Conservation (phyloP, 805 yeast genomes). For the Ogataea thermomethanolica region DNA sequence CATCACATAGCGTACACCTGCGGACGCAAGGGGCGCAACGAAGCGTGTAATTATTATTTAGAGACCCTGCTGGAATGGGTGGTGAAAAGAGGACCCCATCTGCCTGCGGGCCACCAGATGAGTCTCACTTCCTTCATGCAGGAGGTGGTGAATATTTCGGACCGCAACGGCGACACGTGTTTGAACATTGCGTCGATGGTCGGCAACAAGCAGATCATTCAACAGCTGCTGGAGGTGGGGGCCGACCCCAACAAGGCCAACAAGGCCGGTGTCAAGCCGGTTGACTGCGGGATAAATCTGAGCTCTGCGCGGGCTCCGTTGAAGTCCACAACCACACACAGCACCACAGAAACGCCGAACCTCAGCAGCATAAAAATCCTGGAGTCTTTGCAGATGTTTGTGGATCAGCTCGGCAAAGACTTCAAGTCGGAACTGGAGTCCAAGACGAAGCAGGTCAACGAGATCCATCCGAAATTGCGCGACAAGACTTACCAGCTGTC, state of each 20-base stretch:
- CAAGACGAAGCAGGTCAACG: slow-evolving; percentile 50
- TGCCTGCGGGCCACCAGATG: slow-evolving; percentile 42
- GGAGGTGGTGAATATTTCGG: slow-evolving; percentile 81
- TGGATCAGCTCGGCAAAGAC: slow-evolving; percentile 51
- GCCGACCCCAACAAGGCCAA: slow-evolving; percentile 79
- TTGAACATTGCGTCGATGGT: slow-evolving; percentile 88
- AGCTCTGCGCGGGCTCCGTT: slow-evolving; percentile 13
- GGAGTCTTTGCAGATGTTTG: slow-evolving; percentile 48
- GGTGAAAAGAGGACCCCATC: slow-evolving; percentile 48
- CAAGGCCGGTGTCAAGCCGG: slow-evolving; percentile 81
- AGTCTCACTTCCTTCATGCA: slow-evolving; percentile 57
- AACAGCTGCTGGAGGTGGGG: slow-evolving; percentile 79
- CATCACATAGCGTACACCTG: slow-evolving; percentile 85
- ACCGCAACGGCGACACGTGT: slow-evolving; percentile 92
- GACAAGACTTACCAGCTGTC: slow-evolving; percentile 53
- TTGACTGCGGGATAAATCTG: slow-evolving; percentile 74
- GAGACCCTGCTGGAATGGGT: slow-evolving; percentile 77
- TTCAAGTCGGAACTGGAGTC: slow-evolving; percentile 54
- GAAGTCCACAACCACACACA: slow-evolving; percentile 2
- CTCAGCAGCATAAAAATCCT: slow-evolving; percentile 40
- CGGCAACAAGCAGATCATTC: slow-evolving; percentile 76
- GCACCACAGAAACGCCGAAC: slow-evolving; percentile 4
- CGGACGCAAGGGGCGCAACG: slow-evolving; percentile 68
- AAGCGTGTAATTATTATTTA: slow-evolving; percentile 69
- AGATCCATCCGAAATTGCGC: slow-evolving; percentile 52